A percentile compares a stretch with the other conserved stretches of the same genome.
These are phyloP conservation scores for Butyriboletus appendiculatus DNA, from an alignment of 1,284 basidiomycete genomes.

Conservation along the genomic window DNA sequence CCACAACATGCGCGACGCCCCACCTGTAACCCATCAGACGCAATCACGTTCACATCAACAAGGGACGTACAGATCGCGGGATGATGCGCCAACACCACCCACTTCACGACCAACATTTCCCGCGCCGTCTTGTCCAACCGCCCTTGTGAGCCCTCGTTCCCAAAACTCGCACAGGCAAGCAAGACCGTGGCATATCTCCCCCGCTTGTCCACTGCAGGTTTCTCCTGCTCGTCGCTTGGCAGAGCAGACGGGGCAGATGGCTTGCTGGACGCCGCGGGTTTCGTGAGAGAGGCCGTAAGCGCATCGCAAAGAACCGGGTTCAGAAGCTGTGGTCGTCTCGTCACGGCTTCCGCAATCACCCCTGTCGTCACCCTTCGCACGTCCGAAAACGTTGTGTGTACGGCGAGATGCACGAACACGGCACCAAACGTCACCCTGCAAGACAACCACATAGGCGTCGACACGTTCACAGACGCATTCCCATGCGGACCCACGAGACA, in stretches of 20 bases:
- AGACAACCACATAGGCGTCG: not conserved
- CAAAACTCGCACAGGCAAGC: constrained; percentile 47
- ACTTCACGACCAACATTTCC: constrained; percentile 52
- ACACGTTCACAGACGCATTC: not conserved
- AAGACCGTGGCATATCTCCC: constrained; percentile 52
- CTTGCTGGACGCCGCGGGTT: constrained; percentile 15
- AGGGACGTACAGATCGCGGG: constrained; percentile 56
- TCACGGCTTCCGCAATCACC: constrained; percentile 43
- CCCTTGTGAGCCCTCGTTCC: constrained; percentile 19
- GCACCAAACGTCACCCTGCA: constrained; percentile 62
- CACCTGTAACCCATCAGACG: constrained; percentile 37
- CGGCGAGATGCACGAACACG: constrained; percentile 66
- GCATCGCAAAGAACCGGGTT: constrained; percentile 59
- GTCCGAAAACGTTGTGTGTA: constrained; percentile 55
- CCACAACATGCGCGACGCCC: constrained; percentile 70
- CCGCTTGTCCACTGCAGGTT: constrained; percentile 45
- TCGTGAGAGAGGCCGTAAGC: constrained; percentile 46
- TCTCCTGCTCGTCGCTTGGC: constrained; percentile 33
- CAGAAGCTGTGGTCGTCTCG: constrained; percentile 45
- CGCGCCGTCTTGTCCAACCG: constrained; percentile 36
- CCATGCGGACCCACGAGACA: not conserved
- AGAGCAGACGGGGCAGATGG: constrained; percentile 8
- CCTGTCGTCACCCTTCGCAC: constrained; percentile 51
- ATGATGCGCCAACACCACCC: constrained; percentile 77
- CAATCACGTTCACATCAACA: not conserved